Evolutionary conservation across 2,329 filamentous ascomycete species (phyloP).

Genomic region (Coniochaeta sp.): DNA sequence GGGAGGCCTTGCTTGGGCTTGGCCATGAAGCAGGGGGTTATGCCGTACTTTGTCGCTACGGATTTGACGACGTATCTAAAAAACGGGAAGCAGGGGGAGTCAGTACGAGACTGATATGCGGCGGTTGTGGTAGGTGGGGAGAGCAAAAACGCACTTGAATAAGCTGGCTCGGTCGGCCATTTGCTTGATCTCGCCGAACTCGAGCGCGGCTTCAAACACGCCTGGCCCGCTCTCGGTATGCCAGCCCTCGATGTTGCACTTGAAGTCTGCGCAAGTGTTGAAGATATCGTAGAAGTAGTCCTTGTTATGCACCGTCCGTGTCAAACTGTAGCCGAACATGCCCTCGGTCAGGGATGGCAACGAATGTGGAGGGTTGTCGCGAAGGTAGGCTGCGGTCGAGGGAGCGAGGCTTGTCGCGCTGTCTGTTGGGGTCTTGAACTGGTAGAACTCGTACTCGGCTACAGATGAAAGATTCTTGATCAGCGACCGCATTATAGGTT

Average conservation of each 20-base stretch:
- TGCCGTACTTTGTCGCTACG: conserved; percentile 76
- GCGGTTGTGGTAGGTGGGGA: no score
- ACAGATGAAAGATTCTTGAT: neutral
- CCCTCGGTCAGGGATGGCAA: conserved; percentile 79
- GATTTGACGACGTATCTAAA: conserved; percentile 76
- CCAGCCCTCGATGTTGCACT: conserved; percentile 84
- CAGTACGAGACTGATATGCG: no score
- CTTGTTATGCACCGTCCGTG: conserved; percentile 79
- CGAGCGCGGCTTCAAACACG: conserved; percentile 90
- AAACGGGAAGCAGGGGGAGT: neutral
- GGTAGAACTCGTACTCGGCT: conserved; percentile 96
- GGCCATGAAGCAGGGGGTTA: conserved; percentile 98
- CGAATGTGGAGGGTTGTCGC: conserved; percentile 62
- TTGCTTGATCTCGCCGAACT: conserved; percentile 77
- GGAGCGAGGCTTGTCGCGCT: conserved; percentile 40
- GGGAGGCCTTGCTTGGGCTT: conserved; percentile 88
- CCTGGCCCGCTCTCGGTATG: conserved; percentile 91
- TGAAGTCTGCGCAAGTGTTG: conserved; percentile 69
- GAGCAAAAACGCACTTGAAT: conserved; percentile 56
- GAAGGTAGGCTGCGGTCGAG: conserved; percentile 67
- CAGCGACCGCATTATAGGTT: neutral
- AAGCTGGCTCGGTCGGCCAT: conserved; percentile 90
- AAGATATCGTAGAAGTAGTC: conserved; percentile 89
- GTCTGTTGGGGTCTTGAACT: conserved; percentile 64
- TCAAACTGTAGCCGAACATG: conserved; percentile 94